Evolutionary conservation across 106 monocot genomes (phyloP).

Genomic region (Acorus gramineus): DNA sequence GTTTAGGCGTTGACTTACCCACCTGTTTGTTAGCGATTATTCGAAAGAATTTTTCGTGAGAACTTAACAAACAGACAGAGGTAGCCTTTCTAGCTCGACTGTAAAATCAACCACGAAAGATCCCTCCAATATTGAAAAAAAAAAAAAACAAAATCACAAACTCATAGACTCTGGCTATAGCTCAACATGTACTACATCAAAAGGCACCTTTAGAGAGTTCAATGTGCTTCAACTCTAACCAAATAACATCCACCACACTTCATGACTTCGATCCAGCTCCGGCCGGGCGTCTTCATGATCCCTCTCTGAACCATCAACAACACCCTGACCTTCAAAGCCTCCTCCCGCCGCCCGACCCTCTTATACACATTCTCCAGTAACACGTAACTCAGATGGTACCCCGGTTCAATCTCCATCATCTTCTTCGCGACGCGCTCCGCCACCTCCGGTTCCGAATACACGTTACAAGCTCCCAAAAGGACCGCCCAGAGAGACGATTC

Average conservation of each 20-base stretch:
- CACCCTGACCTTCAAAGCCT: slow-evolving; percentile 53
- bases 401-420: slow-evolving; percentile 72
- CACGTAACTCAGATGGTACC: slow-evolving; percentile 77
- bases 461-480: slow-evolving; percentile 67
- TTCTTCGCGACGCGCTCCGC: slow-evolving; percentile 78
- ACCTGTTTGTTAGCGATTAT: no score
- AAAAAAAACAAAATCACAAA: no score
- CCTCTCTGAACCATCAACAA: slow-evolving; percentile 52
- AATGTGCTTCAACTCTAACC: no score
- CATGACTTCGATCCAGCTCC: slow-evolving; percentile 66
- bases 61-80: no score
- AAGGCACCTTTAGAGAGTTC: no score
- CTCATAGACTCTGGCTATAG: no score
- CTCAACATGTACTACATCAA: no score
- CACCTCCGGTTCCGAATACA: slow-evolving; percentile 36
- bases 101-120: no score
- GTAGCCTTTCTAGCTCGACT: no score
- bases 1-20: no score
- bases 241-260: not conserved
- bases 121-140: no score
- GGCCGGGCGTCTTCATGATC: slow-evolving; percentile 53
- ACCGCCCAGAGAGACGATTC: slow-evolving; percentile 71
- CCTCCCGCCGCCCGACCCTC: slow-evolving; percentile 48
- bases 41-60: no score
- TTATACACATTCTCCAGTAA: slow-evolving; percentile 82